phyloP scores from a whole-genome alignment of 768 basidiomycete species.

The Mycena kentingensis region DNA sequence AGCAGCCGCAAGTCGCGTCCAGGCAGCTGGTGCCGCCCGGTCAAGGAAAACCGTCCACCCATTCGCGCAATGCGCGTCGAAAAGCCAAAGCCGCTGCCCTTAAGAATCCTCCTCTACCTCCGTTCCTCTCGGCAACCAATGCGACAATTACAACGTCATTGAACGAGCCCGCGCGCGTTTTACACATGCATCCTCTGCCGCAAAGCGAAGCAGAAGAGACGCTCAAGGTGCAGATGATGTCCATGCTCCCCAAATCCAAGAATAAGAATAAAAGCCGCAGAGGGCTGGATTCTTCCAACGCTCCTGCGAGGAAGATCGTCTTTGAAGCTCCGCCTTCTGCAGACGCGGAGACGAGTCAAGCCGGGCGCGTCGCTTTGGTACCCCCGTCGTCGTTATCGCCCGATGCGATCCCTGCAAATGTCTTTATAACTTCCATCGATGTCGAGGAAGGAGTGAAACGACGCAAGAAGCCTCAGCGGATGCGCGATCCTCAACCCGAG shows the following conservation, averaged over 20 bases:
- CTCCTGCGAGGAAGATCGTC: conserved; percentile 17
- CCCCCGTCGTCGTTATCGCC: conserved; percentile 14
- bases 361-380: conserved; percentile 5
- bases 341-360: background rate
- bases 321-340: conserved; percentile 7
- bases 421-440: conserved; percentile 21
- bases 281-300: conserved; percentile 1
- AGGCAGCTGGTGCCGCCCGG: conserved; percentile 14
- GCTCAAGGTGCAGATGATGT: conserved; percentile 22
- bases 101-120: conserved; percentile 3
- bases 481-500: conserved; percentile 1
- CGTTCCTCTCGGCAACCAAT: conserved; percentile 17
- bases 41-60: conserved; percentile 16
- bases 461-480: conserved; percentile 8
- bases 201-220: conserved; percentile 20
- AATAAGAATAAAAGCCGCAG: conserved; percentile 24
- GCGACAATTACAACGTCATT: conserved; percentile 14
- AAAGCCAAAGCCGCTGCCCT: conserved; percentile 5
- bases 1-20: background rate
- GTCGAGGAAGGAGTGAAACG: conserved; percentile 20
- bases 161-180: conserved; percentile 10
- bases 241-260: conserved; percentile 22
- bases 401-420: conserved; percentile 14
- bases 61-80: conserved; percentile 16
- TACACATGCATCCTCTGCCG: conserved; percentile 9